phyloP scores from a whole-genome alignment of 2,329 filamentous ascomycete species.

The Triangularia verruculosa region DNA sequence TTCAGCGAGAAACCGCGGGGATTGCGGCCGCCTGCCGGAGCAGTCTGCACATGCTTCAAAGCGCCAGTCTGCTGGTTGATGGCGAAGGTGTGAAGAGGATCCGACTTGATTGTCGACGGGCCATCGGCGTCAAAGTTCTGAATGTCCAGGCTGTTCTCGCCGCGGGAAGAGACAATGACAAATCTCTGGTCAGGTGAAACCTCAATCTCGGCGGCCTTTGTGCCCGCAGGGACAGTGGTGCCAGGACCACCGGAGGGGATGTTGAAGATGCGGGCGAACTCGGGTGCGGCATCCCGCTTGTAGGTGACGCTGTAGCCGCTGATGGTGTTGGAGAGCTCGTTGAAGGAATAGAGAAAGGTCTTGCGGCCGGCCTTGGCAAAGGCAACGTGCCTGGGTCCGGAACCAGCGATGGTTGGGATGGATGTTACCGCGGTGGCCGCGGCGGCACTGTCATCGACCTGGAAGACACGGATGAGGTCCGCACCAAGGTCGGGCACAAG shows the following conservation, averaged over 20 bases:
- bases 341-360: conserved; percentile 57
- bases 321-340: conserved; percentile 58
- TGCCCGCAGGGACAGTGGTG: conserved; percentile 39
- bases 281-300: conserved; percentile 37
- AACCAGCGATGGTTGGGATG: conserved; percentile 47
- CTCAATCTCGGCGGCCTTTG: conserved; percentile 53
- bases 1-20: conserved; percentile 68
- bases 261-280: conserved; percentile 45
- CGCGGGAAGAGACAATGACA: conserved; percentile 65
- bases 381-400: conserved; percentile 60
- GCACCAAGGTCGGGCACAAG: conserved; percentile 63
- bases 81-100: conserved; percentile 60
- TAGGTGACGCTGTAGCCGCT: conserved; percentile 56
- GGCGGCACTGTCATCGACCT: conserved; percentile 47
- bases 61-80: conserved; percentile 52
- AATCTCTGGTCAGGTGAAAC: conserved; percentile 60
- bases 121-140: conserved; percentile 44
- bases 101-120: conserved; percentile 48
- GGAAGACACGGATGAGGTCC: conserved; percentile 57
- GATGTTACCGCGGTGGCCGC: conserved; percentile 40
- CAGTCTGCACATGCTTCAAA: conserved; percentile 53
- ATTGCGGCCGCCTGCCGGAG: conserved; percentile 58
- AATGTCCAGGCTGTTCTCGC: conserved; percentile 54
- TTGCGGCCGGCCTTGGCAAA: conserved; percentile 47
- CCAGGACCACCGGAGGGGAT: conserved; percentile 48